A percentile compares a stretch with the other conserved stretches of the same genome.
These are phyloP conservation scores for Leccinum subtestaceum DNA, from an alignment of 768 basidiomycete species.

Conservation along the genomic window DNA sequence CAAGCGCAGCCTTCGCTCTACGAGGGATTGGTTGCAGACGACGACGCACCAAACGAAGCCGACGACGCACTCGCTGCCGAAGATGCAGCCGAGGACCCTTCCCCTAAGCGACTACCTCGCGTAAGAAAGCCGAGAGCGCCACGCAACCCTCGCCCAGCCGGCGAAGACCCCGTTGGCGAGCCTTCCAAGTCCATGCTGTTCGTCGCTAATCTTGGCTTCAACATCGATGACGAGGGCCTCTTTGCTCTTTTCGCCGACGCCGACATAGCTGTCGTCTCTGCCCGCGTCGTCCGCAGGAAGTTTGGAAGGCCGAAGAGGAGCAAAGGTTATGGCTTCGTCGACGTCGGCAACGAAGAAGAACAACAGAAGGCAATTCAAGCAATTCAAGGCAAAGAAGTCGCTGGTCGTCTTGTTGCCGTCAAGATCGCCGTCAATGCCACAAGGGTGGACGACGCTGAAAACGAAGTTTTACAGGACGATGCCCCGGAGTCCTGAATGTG, in stretches of 20 bases:
- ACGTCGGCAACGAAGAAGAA: slow-evolving; percentile 84
- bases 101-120: slow-evolving; percentile 43
- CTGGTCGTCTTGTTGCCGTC: slow-evolving; percentile 83
- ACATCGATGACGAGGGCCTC: slow-evolving; percentile 82
- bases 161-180: slow-evolving; percentile 83
- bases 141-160: slow-evolving; percentile 64
- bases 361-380: slow-evolving; percentile 89
- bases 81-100: slow-evolving; percentile 36
- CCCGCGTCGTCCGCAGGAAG: slow-evolving; percentile 84
- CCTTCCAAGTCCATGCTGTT: slow-evolving; percentile 89
- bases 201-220: slow-evolving; percentile 97
- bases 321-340: slow-evolving; percentile 98
- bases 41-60: slow-evolving; percentile 27
- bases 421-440: slow-evolving; percentile 92
- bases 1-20: too few relatives aligned
- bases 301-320: slow-evolving; percentile 83
- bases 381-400: slow-evolving; percentile 84
- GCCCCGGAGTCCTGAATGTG: slow-evolving; percentile 27
- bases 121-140: slow-evolving; percentile 55
- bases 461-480: slow-evolving; percentile 32
- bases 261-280: slow-evolving; percentile 76
- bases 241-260: slow-evolving; percentile 81
- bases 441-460: slow-evolving; percentile 53
- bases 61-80: slow-evolving; percentile 37
- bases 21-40: slow-evolving; percentile 17